phyloP scores from a whole-genome alignment of 164 flowering plant species.

The Cinnamomum micranthum region DNA sequence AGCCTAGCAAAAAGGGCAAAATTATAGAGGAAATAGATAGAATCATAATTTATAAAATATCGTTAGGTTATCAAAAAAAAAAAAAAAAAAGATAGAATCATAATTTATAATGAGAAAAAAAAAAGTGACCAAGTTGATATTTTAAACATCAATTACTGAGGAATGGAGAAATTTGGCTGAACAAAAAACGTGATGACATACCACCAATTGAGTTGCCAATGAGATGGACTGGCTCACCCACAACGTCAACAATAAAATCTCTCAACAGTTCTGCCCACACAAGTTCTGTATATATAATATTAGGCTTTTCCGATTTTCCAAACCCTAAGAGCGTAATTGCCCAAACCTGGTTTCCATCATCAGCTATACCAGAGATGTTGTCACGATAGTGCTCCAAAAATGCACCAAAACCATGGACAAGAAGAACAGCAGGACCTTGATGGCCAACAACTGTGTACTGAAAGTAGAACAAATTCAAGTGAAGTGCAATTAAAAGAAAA shows the following conservation, averaged over 20 bases:
- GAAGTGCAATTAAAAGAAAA: neutral
- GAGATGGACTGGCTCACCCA: conserved; percentile 78
- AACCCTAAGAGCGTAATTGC: conserved; percentile 77
- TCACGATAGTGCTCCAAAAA: conserved; percentile 83
- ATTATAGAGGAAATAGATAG: conserved; percentile 3
- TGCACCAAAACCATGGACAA: conserved; percentile 96
- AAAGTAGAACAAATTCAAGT: conserved; percentile 6
- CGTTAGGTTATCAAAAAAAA: too few species aligned
- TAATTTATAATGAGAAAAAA: neutral
- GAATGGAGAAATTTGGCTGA: neutral
- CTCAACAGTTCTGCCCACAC: conserved; percentile 82
- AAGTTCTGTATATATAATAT: conserved; percentile 69
- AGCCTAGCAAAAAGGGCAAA: conserved; percentile 38
- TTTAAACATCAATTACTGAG: neutral
- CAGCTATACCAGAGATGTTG: conserved; percentile 48
- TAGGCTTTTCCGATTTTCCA: conserved; percentile 91
- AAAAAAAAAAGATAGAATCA: neutral
- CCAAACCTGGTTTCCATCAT: conserved; percentile 67
- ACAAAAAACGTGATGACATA: conserved; percentile 23
- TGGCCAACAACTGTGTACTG: conserved; percentile 77
- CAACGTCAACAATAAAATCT: conserved; percentile 77
- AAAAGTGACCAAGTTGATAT: neutral
- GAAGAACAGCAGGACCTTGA: conserved; percentile 75
- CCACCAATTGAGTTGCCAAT: conserved; percentile 92
- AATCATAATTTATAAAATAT: neutral